Conservation (phyloP, 2,329 filamentous ascomycete genomes). For the Trichophyton verrucosum region DNA sequence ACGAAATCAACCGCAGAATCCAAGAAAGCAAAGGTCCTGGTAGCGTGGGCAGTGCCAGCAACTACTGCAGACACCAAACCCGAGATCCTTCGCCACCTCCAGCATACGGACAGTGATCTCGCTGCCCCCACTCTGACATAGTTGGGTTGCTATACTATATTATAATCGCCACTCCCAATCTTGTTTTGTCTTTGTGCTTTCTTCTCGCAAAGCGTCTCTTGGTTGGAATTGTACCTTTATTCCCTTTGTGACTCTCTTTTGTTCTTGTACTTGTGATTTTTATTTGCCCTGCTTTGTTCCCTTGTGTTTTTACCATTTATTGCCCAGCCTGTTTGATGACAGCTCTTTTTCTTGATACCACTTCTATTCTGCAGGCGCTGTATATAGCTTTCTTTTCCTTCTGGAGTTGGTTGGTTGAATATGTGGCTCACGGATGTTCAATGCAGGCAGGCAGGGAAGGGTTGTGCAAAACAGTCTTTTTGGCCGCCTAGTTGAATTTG, state of each 20-base stretch:
- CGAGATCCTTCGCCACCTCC: slow-evolving; percentile 32
- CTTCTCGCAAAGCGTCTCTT: background rate
- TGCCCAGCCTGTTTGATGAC: background rate
- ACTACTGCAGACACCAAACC: slow-evolving; percentile 27
- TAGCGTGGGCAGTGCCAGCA: slow-evolving; percentile 20
- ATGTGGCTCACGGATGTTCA: background rate
- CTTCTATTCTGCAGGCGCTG: slow-evolving; percentile 5
- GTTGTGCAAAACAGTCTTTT: background rate
- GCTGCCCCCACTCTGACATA: background rate
- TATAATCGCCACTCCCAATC: slow-evolving; percentile 22
- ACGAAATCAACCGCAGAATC: slow-evolving; percentile 72
- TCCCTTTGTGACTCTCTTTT: slow-evolving; percentile 3
- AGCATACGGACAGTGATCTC: slow-evolving; percentile 32
- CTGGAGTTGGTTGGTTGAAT: background rate
- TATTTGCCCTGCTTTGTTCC: background rate
- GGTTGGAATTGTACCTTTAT: slow-evolving; percentile 3
- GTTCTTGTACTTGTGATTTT: background rate
- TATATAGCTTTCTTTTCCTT: background rate
- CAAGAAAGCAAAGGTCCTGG: slow-evolving; percentile 62
- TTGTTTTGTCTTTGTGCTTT: slow-evolving; percentile 24
- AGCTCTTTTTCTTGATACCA: background rate
- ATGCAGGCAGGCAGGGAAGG: background rate
- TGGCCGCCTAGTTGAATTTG: slow-evolving; percentile 1
- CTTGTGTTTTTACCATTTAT: background rate
- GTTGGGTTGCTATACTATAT: background rate